Base-by-base conservation (phyloP, 2,329 filamentous ascomycete genomes). In the Immersiporthe knoxdaviesiana region DNA sequence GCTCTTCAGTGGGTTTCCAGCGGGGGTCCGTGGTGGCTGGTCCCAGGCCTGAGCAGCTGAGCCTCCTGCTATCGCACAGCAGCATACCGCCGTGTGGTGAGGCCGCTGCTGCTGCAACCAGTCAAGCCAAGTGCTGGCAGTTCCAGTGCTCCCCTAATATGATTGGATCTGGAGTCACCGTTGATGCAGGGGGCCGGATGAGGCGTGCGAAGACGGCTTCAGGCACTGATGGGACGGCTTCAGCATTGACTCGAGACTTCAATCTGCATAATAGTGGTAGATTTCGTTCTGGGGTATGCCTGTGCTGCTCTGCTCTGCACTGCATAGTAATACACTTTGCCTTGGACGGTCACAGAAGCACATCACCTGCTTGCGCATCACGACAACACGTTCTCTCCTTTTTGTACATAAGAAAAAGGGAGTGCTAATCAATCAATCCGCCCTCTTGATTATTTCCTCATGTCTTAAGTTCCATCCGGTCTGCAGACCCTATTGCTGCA, bases 61-160 rank as follows among this genome's bases (percentile, higher is more conserved):
- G n/a, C 35, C 50, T 24, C 37, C n/a, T 47, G 44, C 44, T 47
- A n/a, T 47, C 18, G 18, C n/a, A 47, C 44, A n/a, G 18, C 44
- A 47, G 18, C 44, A 47, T 47, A n/a, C 21, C 44, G 21, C 8
- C 21, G 11, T n/a, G 44, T 52, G 30, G 59, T 52, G 30, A 63
- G 68, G 64, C 58, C n/a, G n/a, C n/a, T n/a, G 64, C 59, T 37
- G 63, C 63, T 62, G 62, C 62, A 47, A 67, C 35, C 44, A 47
- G 44, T n/a, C 44, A 47, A 47, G 21, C 44, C 56, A 37, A 37
- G 32, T 59, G 32, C 56, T 24, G 21, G 56, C 32, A 60, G 41
- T 30, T 61, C 54, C 60, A 67, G 35, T 52, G 52, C 56, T 66
- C 35, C 18, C 60, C 60, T n/a, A n/a, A n/a, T n/a, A 21, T 64